A percentile compares a stretch with the other conserved stretches of the same genome.
Evolutionary conservation across 179 eudicot genomes (phyloP).

Genomic region (Vitellaria paradoxa): DNA sequence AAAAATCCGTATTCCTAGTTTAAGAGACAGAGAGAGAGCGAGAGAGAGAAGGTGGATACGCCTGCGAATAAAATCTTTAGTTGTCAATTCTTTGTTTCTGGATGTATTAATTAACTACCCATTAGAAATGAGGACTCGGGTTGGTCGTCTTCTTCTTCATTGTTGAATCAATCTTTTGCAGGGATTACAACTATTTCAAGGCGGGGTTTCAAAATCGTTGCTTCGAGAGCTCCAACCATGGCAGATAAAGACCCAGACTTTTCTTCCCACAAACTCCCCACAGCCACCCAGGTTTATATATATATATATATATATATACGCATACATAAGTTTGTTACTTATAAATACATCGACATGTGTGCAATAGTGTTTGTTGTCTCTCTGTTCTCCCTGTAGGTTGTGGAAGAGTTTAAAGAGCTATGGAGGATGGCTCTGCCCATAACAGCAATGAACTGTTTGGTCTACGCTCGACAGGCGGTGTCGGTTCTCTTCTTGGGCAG

Average conservation of each 20-base stretch:
- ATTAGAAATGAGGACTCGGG: neutral
- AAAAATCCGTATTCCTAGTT: neutral
- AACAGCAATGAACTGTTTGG: constrained; percentile 76
- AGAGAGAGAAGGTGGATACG: neutral
- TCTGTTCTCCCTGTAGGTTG: constrained; percentile 24
- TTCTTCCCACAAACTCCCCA: constrained; percentile 51
- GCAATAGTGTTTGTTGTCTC: neutral
- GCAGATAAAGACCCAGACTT: constrained; percentile 53
- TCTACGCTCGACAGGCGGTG: constrained; percentile 57
- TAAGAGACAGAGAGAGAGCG: neutral
- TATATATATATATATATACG: neutral
- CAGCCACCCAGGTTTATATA: constrained; percentile 47
- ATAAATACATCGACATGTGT: neutral
- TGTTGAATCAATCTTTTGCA: constrained; percentile 5
- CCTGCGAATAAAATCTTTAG: neutral
- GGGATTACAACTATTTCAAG: neutral
- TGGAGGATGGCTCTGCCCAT: constrained; percentile 80
- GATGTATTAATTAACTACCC: neutral
- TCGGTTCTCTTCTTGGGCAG: constrained; percentile 72
- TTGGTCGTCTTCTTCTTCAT: neutral
- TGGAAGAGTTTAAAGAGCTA: constrained; percentile 69
- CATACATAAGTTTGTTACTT: neutral
- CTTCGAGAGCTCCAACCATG: constrained; percentile 27
- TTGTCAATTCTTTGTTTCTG: neutral
- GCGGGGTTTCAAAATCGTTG: neutral